A percentile compares a stretch with the other conserved stretches of the same genome.
Evolutionary conservation across 2,329 filamentous ascomycete species (phyloP).

Genomic region (Aspergillus transmontanensis): DNA sequence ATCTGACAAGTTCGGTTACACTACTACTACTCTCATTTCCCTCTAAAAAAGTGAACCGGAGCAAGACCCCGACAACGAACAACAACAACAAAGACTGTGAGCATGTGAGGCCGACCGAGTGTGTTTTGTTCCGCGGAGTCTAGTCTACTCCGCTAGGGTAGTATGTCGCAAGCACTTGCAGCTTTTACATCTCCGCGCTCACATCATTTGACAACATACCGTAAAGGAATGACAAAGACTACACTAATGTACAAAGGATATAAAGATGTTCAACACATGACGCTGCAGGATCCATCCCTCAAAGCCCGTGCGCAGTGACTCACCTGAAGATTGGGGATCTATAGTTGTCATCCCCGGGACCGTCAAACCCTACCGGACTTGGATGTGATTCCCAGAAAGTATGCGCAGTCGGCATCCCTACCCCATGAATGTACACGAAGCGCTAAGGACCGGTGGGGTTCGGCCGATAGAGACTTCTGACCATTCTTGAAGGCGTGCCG

Average conservation of each 20-base stretch:
- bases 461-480: background rate
- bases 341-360: background rate
- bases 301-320: constrained; percentile 13
- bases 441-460: constrained; percentile 2
- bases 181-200: background rate
- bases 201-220: constrained; percentile 16
- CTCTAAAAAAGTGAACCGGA: background rate
- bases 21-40: background rate
- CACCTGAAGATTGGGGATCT: constrained; percentile 1
- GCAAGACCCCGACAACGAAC: background rate
- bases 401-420: constrained; percentile 5
- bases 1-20: background rate
- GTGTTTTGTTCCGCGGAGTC: background rate
- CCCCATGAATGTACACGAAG: background rate
- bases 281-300: background rate
- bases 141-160: background rate
- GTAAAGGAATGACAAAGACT: background rate
- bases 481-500: constrained; percentile 1
- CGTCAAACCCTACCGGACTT: constrained; percentile 6
- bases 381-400: background rate
- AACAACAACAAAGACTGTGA: background rate
- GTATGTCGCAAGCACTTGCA: background rate
- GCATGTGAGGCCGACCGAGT: constrained; percentile 8
- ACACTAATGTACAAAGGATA: constrained; percentile 2
- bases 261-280: constrained; percentile 6